phyloP scores from a whole-genome alignment of 116 monocot species.

The Thalassia testudinum region DNA sequence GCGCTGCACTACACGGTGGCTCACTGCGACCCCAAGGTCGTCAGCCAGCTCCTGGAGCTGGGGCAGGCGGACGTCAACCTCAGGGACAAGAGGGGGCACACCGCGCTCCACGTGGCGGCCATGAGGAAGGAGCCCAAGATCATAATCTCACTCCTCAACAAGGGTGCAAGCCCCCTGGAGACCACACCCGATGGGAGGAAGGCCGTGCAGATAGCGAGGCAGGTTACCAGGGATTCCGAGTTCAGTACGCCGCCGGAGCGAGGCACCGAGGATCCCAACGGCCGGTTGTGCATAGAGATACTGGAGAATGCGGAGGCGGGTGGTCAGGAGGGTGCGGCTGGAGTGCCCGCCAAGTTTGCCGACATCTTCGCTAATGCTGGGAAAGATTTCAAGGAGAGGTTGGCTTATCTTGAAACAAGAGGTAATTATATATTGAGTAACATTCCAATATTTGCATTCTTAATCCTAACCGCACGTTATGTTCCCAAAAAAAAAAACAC shows the following conservation, averaged over 20 bases:
- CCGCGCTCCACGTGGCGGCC: slow-evolving; percentile 66
- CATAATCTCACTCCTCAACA: slow-evolving; percentile 51
- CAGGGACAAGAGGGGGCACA: slow-evolving; percentile 46
- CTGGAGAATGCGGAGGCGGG: slow-evolving; percentile 58
- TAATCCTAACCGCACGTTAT: too few relatives aligned
- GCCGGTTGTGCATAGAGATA: slow-evolving; percentile 60
- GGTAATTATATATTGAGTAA: too few relatives aligned
- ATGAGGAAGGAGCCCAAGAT: slow-evolving; percentile 66
- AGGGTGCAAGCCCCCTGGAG: slow-evolving; percentile 55
- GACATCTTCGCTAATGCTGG: slow-evolving; percentile 33
- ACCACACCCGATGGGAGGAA: slow-evolving; percentile 43
- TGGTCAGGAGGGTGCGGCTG: slow-evolving; percentile 35
- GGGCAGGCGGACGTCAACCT: slow-evolving; percentile 59
- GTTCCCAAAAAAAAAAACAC: too few relatives aligned
- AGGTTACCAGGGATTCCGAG: slow-evolving; percentile 44
- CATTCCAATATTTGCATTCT: too few relatives aligned
- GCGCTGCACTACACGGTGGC: slow-evolving; percentile 79
- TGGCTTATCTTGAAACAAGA: slow-evolving; percentile 74
- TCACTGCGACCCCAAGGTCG: slow-evolving; percentile 56
- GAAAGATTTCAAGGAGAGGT: slow-evolving; percentile 24
- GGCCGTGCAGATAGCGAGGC: slow-evolving; percentile 58
- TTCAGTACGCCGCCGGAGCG: slow-evolving; percentile 25
- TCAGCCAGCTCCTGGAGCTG: slow-evolving; percentile 43
- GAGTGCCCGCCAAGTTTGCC: too few relatives aligned
- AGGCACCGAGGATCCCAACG: slow-evolving; percentile 39